Conservation (phyloP, 1,139 yeast species). For the Yamadazyma membranifaciens region DNA sequence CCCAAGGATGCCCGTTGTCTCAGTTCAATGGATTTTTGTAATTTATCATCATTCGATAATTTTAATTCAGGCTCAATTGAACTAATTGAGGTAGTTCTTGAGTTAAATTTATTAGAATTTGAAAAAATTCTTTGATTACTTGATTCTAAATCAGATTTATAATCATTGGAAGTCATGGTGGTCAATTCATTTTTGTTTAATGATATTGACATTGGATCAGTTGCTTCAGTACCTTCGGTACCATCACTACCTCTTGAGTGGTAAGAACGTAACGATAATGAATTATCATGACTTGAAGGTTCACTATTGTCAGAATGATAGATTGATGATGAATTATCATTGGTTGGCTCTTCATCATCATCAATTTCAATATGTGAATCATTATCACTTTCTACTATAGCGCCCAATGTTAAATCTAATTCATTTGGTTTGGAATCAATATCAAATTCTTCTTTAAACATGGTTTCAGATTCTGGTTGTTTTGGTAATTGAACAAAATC, state of each 20-base stretch:
- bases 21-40: slow-evolving; percentile 17
- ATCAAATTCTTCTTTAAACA: slow-evolving; percentile 6
- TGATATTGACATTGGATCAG: slow-evolving; percentile 15
- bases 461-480: neutral
- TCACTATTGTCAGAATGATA: slow-evolving; percentile 29
- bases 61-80: slow-evolving; percentile 18
- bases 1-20: slow-evolving; percentile 35
- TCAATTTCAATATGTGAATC: slow-evolving; percentile 20
- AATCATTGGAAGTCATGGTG: slow-evolving; percentile 14
- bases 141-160: slow-evolving; percentile 10
- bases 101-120: slow-evolving; percentile 8
- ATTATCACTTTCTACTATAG: slow-evolving; percentile 36
- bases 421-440: slow-evolving; percentile 16
- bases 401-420: slow-evolving; percentile 27
- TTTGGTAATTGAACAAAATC: slow-evolving; percentile 6
- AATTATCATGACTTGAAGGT: slow-evolving; percentile 22
- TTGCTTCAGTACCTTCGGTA: slow-evolving; percentile 16
- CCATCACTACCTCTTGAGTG: slow-evolving; percentile 27
- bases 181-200: slow-evolving; percentile 14
- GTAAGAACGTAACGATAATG: slow-evolving; percentile 41
- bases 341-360: slow-evolving; percentile 1
- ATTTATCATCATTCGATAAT: slow-evolving; percentile 1
- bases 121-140: slow-evolving; percentile 13
- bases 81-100: slow-evolving; percentile 18
- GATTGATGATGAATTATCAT: slow-evolving; percentile 33